phyloP scores from a whole-genome alignment of 2,329 filamentous ascomycete genomes.

The Colletotrichum tanaceti region DNA sequence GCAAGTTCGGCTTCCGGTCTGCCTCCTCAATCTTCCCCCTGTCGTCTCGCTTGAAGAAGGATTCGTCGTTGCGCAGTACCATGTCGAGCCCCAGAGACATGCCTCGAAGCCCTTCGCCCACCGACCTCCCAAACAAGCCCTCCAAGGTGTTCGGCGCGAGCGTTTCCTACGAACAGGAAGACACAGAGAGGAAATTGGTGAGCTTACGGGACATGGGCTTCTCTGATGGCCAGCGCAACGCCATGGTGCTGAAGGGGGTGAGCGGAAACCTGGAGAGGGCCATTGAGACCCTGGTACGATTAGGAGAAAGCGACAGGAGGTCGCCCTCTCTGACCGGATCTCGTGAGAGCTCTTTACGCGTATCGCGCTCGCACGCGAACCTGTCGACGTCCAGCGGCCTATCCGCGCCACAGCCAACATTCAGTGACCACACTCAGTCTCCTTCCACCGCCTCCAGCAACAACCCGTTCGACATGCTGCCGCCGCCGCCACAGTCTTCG shows the following conservation, averaged over 20 bases:
- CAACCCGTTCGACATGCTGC: conserved; percentile 75
- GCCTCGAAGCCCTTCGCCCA: conserved; percentile 50
- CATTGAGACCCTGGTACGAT: conserved; percentile 83
- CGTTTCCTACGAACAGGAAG: conserved; percentile 67
- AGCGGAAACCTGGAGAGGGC: conserved; percentile 88
- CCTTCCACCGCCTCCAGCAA: conserved; percentile 68
- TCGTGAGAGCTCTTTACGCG: conserved; percentile 60
- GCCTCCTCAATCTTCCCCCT: conserved; percentile 76
- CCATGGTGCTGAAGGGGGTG: conserved; percentile 82
- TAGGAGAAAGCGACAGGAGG: conserved; percentile 76
- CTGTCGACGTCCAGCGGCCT: conserved; percentile 55
- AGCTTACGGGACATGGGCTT: conserved; percentile 94
- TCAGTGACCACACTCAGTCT: conserved; percentile 45
- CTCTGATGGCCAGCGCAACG: conserved; percentile 82
- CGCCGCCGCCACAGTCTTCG: conserved; percentile 68
- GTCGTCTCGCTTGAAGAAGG: conserved; percentile 70
- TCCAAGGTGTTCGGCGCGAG: conserved; percentile 77
- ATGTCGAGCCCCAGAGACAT: conserved; percentile 42
- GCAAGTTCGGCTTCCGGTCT: conserved; percentile 69
- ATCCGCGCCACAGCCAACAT: conserved; percentile 46
- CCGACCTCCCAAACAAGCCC: conserved; percentile 68
- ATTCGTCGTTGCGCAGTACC: conserved; percentile 49
- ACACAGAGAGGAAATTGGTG: conserved; percentile 79
- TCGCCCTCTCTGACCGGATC: conserved; percentile 57
- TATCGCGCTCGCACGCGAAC: conserved; percentile 67